phyloP scores from a whole-genome alignment of 306 rosid species.

The Mimosa bimucronata region DNA sequence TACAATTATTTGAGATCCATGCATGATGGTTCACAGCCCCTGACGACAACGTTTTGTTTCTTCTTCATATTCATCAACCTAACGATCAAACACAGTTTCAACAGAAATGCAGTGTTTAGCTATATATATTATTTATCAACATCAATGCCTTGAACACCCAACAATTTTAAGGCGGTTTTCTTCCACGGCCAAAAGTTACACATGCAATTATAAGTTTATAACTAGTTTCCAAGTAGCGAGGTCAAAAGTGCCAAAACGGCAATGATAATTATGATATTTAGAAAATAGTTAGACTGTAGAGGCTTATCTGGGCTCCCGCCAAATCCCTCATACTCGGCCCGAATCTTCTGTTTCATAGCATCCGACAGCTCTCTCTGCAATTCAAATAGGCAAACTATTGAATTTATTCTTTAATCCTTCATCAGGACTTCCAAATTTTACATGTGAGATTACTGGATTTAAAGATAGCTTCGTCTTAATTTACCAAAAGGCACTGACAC shows the following conservation, averaged over 20 bases:
- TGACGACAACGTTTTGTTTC: background rate
- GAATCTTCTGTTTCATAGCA: slow-evolving; percentile 91
- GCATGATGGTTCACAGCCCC: background rate
- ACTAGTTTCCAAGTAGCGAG: slow-evolving; percentile 71
- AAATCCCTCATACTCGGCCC: slow-evolving; percentile 80
- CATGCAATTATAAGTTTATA: slow-evolving; percentile 16
- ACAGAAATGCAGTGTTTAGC: background rate
- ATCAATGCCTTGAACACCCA: slow-evolving; percentile 18
- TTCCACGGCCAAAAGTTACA: background rate
- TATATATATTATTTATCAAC: background rate
- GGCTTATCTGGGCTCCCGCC: slow-evolving; percentile 99
- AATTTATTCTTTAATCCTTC: slow-evolving; percentile 84
- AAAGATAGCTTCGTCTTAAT: slow-evolving; percentile 83
- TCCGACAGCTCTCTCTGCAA: slow-evolving; percentile 95
- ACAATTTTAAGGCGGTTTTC: background rate
- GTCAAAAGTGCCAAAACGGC: slow-evolving; percentile 87
- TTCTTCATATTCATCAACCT: background rate
- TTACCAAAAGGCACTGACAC: slow-evolving; percentile 67
- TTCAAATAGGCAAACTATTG: slow-evolving; percentile 79
- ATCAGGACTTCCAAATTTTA: slow-evolving; percentile 67
- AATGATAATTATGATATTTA: slow-evolving; percentile 75
- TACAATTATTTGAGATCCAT: background rate
- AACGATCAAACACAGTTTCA: background rate
- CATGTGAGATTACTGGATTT: slow-evolving; percentile 66
- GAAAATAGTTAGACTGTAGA: slow-evolving; percentile 81